Evolutionary conservation across 352 stramenopile species (phyloP).

Genomic region (Pythium dissotocum): DNA sequence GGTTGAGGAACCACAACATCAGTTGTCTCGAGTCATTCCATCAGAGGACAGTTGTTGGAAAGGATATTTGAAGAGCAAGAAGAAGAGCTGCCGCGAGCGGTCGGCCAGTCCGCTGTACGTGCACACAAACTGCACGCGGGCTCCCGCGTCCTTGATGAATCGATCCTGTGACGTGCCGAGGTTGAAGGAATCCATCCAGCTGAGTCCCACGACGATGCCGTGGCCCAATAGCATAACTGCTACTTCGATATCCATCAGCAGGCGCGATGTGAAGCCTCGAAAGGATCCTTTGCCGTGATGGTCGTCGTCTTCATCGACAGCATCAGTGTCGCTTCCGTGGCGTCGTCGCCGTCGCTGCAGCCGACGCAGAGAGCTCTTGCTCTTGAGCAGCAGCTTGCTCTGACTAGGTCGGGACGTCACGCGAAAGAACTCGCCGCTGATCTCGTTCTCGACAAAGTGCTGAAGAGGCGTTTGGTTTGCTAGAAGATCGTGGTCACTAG

Average conservation of each 20-base stretch:
- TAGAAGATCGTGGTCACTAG: not conserved
- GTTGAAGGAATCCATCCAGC: conserved; percentile 69
- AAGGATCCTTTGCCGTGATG: not conserved
- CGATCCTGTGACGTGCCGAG: conserved; percentile 30
- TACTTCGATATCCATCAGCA: conserved; percentile 41
- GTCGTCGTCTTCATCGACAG: conserved; percentile 9
- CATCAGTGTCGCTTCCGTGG: not conserved
- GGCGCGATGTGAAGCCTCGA: not conserved
- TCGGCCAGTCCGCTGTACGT: conserved; percentile 55
- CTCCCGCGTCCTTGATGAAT: conserved; percentile 14
- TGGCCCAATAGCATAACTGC: conserved; percentile 49
- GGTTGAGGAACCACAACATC: conserved; percentile 11
- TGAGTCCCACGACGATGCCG: conserved; percentile 55
- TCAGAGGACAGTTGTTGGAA: not conserved
- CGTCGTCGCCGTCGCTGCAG: conserved; percentile 4
- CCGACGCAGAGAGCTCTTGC: conserved; percentile 12
- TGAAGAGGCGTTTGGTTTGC: not conserved
- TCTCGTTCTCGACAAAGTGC: conserved; percentile 49
- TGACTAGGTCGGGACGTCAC: conserved; percentile 17
- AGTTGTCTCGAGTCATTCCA: not conserved
- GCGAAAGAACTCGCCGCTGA: conserved; percentile 65
- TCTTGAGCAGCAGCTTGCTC: conserved; percentile 8
- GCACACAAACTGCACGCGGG: conserved; percentile 38
- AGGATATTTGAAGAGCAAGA: conserved; percentile 84
- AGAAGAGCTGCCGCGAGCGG: conserved; percentile 57